Percentiles rank a stretch among this genome's conserved stretches.
phyloP scores from a whole-genome alignment of 495 filamentous ascomycete species.

The Pyronema domesticum region DNA sequence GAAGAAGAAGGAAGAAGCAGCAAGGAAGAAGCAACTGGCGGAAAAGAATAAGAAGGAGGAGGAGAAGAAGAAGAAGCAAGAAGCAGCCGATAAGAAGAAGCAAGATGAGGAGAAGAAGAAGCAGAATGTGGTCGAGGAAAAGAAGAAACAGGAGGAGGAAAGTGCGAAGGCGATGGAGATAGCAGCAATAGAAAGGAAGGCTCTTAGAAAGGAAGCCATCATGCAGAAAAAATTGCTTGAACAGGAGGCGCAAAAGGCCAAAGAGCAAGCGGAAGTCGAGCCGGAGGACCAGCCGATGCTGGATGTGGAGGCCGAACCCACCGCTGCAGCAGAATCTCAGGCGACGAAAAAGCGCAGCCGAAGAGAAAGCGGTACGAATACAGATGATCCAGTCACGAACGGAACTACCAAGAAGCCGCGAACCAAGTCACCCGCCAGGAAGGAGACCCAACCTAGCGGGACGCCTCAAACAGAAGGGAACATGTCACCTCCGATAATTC shows the following conservation, averaged over 20 bases:
- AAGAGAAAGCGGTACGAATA: neutral
- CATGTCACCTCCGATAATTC: conserved; percentile 1
- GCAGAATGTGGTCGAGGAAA: neutral
- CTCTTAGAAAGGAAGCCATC: neutral
- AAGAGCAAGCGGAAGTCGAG: neutral
- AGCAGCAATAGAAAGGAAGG: neutral
- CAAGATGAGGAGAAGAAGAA: neutral
- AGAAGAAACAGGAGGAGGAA: neutral
- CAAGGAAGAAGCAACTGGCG: neutral
- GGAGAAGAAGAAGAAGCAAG: neutral
- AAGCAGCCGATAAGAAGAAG: neutral
- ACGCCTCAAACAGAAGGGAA: conserved; percentile 5
- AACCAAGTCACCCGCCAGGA: neutral
- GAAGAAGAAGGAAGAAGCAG: neutral
- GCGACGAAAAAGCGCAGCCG: conserved; percentile 1
- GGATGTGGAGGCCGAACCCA: neutral
- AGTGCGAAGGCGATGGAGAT: neutral
- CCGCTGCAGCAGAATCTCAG: neutral
- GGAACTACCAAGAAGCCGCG: neutral
- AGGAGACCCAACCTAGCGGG: neutral
- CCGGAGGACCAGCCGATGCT: neutral
- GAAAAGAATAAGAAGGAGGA: neutral
- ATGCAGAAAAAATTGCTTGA: neutral
- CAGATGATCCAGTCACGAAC: neutral
- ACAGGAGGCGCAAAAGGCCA: conserved; percentile 1